phyloP scores from a whole-genome alignment of 257 asterid genomes.

The Nicotiana noctiflora region DNA sequence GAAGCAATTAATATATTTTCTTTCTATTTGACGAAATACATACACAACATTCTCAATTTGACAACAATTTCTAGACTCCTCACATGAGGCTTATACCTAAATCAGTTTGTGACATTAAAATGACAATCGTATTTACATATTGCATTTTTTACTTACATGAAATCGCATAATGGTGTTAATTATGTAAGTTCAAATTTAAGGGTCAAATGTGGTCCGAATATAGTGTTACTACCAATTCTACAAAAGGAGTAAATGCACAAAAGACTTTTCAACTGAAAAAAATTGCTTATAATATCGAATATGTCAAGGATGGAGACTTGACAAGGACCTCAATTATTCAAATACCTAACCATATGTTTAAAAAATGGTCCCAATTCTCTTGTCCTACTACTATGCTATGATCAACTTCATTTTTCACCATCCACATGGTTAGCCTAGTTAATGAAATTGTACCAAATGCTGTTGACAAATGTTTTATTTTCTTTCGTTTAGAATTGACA shows the following conservation, averaged over 20 bases:
- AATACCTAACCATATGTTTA: background rate
- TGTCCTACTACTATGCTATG: background rate
- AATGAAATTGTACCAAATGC: background rate
- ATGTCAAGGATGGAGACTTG: constrained; percentile 21
- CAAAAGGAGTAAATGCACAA: background rate
- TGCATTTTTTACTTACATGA: background rate
- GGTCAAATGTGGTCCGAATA: background rate
- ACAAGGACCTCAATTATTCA: constrained; percentile 23
- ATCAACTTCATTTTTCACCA: background rate
- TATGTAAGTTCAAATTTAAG: background rate
- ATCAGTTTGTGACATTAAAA: background rate
- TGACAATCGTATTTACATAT: background rate
- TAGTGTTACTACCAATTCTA: background rate
- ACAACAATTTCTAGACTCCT: too few species aligned
- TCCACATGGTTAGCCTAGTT: background rate
- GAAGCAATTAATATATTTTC: too few species aligned
- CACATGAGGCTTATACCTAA: too few species aligned
- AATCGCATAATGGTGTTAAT: background rate
- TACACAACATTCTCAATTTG: too few species aligned
- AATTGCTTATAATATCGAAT: background rate
- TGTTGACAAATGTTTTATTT: background rate
- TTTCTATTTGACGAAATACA: too few species aligned
- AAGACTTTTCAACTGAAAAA: background rate
- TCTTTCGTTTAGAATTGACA: background rate
- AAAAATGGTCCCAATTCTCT: background rate